Evolutionary conservation across 225 moss, liverwort and hornwort genomes (phyloP), one percentile per base, ranked within the genome.

Genomic region (Takakia lepidozioides): DNA sequence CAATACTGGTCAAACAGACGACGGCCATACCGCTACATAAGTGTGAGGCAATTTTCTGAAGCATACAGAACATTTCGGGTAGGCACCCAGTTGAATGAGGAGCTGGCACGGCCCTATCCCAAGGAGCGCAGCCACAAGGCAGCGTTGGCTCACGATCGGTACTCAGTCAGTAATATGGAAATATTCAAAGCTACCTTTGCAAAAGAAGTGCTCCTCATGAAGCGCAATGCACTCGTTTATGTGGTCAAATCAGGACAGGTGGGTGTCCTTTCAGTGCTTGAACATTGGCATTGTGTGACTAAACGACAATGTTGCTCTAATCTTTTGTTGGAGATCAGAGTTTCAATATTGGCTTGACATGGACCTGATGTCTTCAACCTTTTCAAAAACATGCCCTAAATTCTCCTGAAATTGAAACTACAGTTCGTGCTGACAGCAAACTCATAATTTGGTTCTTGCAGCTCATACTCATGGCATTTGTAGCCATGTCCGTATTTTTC

Each of bases 401-500:
- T 14, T 19, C 39, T n/a, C 39, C n/a, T 1, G 40, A 16, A 41
- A 16, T 25, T 6, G 45, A 8, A 46, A 46, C 20, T 10, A 13
- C 23, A 46, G 2, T 27, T 1, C 6, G 24, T 23, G 47, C 21
- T 47, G 16, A 13, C n/a, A 2, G 14, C 9, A 27, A 26, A 47
- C 4, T 20, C 10, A 19, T 52, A 10, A 21, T 52, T 13, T 4
- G 3, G 6, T 2, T 35, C 2, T 35, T 58, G 56, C 78, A 88
- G 88, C 84, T 88, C 51, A 62, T 55, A 5, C 70, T 88, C 3
- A 78, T 85, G 71, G 84, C 72, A 15, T 67, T 55, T 2, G 63
- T 73, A 39, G 76, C 72, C 38, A 76, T 75, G 81, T 84, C 88
- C 1, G 73, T 88, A 0, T 88, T 88, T 53, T 85, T 79, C 54